Evolutionary conservation across 2,329 filamentous ascomycete species (phyloP), one percentile per base, ranked within the genome.

Genomic region (Alternaria triticina): DNA sequence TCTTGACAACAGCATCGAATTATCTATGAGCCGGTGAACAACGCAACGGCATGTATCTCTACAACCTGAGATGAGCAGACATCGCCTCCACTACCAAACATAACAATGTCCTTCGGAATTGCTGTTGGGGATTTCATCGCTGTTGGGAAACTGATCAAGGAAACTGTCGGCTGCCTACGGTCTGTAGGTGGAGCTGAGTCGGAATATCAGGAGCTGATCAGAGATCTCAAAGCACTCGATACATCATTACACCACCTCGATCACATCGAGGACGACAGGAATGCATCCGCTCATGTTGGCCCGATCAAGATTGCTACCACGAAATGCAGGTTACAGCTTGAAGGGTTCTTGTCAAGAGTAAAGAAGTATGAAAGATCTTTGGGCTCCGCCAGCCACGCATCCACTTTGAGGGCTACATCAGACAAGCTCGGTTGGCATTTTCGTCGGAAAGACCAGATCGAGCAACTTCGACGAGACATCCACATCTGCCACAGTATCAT

Each of bases 21-120:
- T 40, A 15, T n/a, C 1, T 4, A 9, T 40, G 33, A 0, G 15
- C 2, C 9, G 33, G 1, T 0, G 0, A 40, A n/a, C 9, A 9
- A 40, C 15, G 8, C 33, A 40, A 4, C 33, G 33, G 4, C 15
- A 40, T 40, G 33, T n/a, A 40, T 40, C 0, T 2, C 5, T 40
- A n/a, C 33, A 40, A 40, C 15, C 33, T 4, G 33, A 40, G 2
- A 40, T 40, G 9, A 40, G n/a, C 36, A 40, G 36, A 40, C 2
- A 10, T 40, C n/a, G 1, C 36, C 15, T 40, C 9, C n/a, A 3
- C 4, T 10, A 17, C 15, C 36, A 40, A 40, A 40, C 1, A 6
- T 11, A 0, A 40, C 0, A 9, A 40, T 40, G 36, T 40, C 36
- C 0, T 40, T 40, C 36, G 36, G n/a, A 17, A 10, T 40, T 40